Conservation (phyloP, 192 early-diverging fungal species). For the Coemansia sp. region DNA sequence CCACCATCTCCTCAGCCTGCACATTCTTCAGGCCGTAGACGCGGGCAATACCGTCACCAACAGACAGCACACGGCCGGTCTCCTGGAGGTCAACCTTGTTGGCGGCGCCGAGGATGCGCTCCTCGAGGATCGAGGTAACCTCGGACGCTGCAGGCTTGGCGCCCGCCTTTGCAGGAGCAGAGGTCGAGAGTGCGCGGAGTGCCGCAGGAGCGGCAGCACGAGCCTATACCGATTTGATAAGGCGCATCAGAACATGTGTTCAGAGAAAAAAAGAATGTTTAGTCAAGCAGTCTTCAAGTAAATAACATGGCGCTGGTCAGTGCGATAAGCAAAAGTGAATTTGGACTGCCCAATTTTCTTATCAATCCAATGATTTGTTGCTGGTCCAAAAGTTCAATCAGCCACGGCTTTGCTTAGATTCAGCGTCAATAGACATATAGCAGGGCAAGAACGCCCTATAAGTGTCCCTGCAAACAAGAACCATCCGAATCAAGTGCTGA, state of each 20-base stretch:
- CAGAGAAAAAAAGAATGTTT: not conserved
- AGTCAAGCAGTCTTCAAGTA: not conserved
- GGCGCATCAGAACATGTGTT: not conserved
- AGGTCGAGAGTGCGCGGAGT: constrained; percentile 54
- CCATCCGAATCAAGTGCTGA: not conserved
- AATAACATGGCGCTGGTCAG: not conserved
- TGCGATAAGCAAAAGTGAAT: not conserved
- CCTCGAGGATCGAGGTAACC: constrained; percentile 96
- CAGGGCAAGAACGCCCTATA: not conserved
- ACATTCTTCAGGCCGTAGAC: constrained; percentile 97
- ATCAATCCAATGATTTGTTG: constrained; percentile 1
- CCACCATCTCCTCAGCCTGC: constrained; percentile 99
- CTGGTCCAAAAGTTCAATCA: not conserved
- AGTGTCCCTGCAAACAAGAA: not conserved
- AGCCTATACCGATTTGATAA: constrained; percentile 25
- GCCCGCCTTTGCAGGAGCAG: constrained; percentile 41
- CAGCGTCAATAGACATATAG: too few species aligned
- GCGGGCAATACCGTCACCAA: constrained; percentile 99
- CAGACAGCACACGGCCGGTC: constrained; percentile 98
- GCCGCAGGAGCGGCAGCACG: constrained; percentile 51
- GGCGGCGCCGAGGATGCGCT: constrained; percentile 89
- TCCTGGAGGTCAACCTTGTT: constrained; percentile 89
- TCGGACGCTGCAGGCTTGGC: constrained; percentile 80
- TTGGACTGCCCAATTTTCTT: constrained; percentile 1
- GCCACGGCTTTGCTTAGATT: not conserved